Base-by-base conservation (phyloP, 2,329 filamentous ascomycete species). In the Paradendryphiella salina region DNA sequence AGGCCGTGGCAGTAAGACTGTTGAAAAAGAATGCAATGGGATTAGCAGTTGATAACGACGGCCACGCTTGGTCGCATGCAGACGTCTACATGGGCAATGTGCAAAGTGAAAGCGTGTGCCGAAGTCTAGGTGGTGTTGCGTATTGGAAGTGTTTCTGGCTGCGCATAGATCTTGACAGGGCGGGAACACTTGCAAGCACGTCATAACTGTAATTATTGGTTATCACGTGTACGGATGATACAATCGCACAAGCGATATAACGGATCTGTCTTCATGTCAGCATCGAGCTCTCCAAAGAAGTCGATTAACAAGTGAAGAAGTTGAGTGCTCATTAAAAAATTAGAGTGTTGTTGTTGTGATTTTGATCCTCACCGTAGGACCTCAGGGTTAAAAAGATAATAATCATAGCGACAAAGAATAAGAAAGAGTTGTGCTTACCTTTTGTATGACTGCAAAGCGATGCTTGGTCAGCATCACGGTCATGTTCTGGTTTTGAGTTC, bases 361-460 rank as follows among this genome's bases (percentile, higher is more conserved):
- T 80, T 78, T 80, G 61, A 71, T 84, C 82, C 75, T 83, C 83
- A 85, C 74, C 50, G 78, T 70, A 70, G 71, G 70, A 73, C 67
- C 73, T 85, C 78, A 77, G 83, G 77, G 83, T 85, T 86, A 85
- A 86, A 86, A 85, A 85, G 72, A 56, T 43, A 63, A 74, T 85
- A 80, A 85, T 86, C 83, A 80, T 82, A 67, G 75, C 74, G 67
- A 9, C 26, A 29, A 14, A 35, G 28, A 17, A 23, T 28, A 52
- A 38, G 52, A 57, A 53, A 36, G 45, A 23, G 10, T 2, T 52
- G 4, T 34, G 69, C 75, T 68, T 78, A 77, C 76, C 67, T 55
- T 41, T 47, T 10, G 31, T 29, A 37, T 42, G 36, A 14, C 18
- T 46, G 28, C 34, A 43, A 17, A 33, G 43, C 33, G 56, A 33